Conservation (phyloP, 169 alveolate genomes). For the Miamiensis avidus region DNA sequence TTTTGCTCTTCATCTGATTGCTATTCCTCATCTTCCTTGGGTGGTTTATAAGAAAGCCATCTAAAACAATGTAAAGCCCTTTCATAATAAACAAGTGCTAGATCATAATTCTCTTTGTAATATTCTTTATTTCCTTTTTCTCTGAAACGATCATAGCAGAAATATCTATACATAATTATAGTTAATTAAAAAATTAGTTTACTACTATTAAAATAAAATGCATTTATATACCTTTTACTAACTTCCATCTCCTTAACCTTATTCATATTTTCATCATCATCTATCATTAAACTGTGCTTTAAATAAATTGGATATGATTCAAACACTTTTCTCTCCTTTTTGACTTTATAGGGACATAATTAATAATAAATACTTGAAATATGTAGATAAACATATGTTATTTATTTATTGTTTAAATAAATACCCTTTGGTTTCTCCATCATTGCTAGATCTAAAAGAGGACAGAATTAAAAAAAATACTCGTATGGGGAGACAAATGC, state of each 20-base stretch:
- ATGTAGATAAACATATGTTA: background rate
- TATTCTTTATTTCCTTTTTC: constrained; percentile 46
- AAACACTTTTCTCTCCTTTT: constrained; percentile 34
- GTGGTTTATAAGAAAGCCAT: constrained; percentile 10
- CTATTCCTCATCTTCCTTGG: constrained; percentile 29
- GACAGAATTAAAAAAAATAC: background rate
- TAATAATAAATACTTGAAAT: background rate
- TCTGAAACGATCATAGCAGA: constrained; percentile 43
- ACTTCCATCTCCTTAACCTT: constrained; percentile 42
- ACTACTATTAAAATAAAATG: too few relatives aligned
- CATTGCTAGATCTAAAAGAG: background rate
- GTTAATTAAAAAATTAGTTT: too few relatives aligned
- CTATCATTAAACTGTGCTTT: constrained; percentile 37
- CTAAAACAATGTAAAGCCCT: constrained; percentile 45
- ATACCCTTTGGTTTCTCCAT: background rate
- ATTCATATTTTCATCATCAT: constrained; percentile 51
- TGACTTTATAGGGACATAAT: background rate
- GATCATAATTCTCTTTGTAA: constrained; percentile 33
- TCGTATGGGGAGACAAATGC: constrained; percentile 36
- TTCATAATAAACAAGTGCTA: constrained; percentile 41
- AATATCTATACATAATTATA: constrained; percentile 13
- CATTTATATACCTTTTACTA: constrained; percentile 6
- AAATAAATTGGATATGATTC: constrained; percentile 46
- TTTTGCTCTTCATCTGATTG: constrained; percentile 2
- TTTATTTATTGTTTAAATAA: too few relatives aligned